Evolutionary conservation across 1,284 basidiomycete genomes (phyloP).

Genomic region (Puccinia hordei): DNA sequence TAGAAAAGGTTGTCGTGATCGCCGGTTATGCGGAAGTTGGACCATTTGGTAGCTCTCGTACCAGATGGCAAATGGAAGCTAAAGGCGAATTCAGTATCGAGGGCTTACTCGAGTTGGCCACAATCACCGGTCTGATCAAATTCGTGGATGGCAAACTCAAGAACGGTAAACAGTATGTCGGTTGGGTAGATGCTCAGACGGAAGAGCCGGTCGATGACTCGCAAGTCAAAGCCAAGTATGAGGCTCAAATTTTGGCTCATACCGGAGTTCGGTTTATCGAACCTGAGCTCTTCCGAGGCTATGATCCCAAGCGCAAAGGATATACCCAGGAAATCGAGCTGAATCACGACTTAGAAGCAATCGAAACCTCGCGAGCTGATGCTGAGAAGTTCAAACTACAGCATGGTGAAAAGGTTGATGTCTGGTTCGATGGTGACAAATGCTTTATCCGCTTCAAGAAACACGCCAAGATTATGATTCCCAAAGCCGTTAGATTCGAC

Average conservation of each 20-base stretch:
- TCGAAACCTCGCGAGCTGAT: constrained; percentile 87
- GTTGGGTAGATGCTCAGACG: constrained; percentile 96
- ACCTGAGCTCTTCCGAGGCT: constrained; percentile 94
- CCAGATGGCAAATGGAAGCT: constrained; percentile 99
- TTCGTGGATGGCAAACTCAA: constrained; percentile 96
- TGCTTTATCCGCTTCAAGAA: constrained; percentile 99
- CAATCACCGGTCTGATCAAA: constrained; percentile 98
- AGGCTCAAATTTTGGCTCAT: constrained; percentile 88
- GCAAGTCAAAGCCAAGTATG: constrained; percentile 88
- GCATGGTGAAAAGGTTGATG: constrained; percentile 93
- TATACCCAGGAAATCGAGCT: constrained; percentile 98
- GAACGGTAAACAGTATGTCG: constrained; percentile 86
- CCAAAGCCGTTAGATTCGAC: constrained; percentile 93
- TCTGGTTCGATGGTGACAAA: constrained; percentile 78
- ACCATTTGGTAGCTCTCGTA: constrained; percentile 97
- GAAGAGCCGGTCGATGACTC: constrained; percentile 97
- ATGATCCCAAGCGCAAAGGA: constrained; percentile 93
- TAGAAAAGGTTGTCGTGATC: constrained; percentile 91
- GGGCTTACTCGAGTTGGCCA: constrained; percentile 98
- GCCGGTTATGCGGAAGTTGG: constrained; percentile 97
- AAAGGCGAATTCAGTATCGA: constrained; percentile 90
- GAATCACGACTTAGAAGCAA: constrained; percentile 91
- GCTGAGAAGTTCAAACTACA: constrained; percentile 94
- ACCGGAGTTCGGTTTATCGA: constrained; percentile 73
- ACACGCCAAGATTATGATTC: constrained; percentile 87